Evolutionary conservation across 2,329 filamentous ascomycete genomes (phyloP).

Genomic region (Sclerotinia borealis): DNA sequence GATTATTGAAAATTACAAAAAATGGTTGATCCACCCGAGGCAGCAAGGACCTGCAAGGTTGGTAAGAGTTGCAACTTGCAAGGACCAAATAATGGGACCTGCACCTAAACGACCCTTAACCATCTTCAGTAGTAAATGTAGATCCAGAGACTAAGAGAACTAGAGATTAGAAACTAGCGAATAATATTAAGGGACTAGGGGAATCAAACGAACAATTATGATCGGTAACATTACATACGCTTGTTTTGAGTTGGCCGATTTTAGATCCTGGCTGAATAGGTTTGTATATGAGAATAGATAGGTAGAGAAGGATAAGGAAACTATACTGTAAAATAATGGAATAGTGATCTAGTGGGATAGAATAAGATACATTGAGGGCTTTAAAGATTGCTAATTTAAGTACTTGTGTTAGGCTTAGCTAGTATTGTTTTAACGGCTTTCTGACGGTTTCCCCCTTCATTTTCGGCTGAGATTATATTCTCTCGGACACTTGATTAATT

Average conservation of each 20-base stretch:
- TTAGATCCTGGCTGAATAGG: background rate
- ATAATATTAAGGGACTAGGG: background rate
- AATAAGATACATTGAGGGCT: background rate
- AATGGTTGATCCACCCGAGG: constrained; percentile 17
- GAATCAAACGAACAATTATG: background rate
- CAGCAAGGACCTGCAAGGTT: constrained; percentile 7
- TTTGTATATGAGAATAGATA: background rate
- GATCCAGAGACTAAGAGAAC: background rate
- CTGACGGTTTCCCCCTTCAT: background rate
- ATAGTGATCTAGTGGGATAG: background rate
- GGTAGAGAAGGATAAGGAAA: background rate
- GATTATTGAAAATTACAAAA: constrained; percentile 9
- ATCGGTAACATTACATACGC: background rate
- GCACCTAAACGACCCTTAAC: constrained; percentile 3
- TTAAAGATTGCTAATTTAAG: too few relatives aligned
- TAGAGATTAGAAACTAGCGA: background rate
- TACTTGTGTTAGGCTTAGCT: background rate
- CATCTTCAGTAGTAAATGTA: constrained; percentile 8
- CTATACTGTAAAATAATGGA: background rate
- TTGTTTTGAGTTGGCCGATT: background rate
- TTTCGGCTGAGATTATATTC: background rate
- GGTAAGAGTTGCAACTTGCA: constrained; percentile 15
- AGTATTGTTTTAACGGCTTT: background rate
- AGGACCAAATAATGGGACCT: constrained; percentile 12
- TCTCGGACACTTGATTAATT: background rate